Evolutionary conservation across 306 rosid species (phyloP).

Genomic region (Cicer arietinum): DNA sequence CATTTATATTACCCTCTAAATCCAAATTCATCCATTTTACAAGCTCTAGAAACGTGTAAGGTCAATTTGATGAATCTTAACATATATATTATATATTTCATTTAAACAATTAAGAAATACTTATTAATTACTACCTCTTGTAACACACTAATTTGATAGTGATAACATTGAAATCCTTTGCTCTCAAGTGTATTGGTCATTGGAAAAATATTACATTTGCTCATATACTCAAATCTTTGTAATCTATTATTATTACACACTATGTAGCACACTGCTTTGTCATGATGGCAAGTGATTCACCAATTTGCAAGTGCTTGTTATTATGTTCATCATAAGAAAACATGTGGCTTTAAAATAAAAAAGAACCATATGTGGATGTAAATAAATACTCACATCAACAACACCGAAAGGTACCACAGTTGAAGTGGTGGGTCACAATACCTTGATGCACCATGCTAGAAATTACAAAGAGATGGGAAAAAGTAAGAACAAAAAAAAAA

Average conservation of each 20-base stretch:
- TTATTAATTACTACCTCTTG: constrained; percentile 32
- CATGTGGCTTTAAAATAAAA: constrained; percentile 58
- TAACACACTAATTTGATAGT: constrained; percentile 9
- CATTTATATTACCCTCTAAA: too few species aligned
- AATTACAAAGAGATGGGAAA: not conserved
- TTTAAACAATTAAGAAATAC: constrained; percentile 18
- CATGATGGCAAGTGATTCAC: constrained; percentile 60
- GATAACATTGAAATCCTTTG: constrained; percentile 34
- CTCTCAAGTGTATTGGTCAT: constrained; percentile 18
- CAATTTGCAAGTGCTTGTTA: constrained; percentile 58
- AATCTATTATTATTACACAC: constrained; percentile 35
- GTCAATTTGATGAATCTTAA: constrained; percentile 20
- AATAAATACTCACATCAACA: constrained; percentile 47
- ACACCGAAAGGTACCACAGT: constrained; percentile 73
- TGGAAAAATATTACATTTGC: constrained; percentile 16
- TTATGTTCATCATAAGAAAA: constrained; percentile 60
- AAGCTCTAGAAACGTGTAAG: not conserved
- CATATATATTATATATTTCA: constrained; percentile 10
- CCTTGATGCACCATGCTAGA: constrained; percentile 41
- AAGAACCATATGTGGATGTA: constrained; percentile 35
- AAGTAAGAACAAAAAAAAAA: not conserved
- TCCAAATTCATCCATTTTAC: too few species aligned
- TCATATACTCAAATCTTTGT: constrained; percentile 34
- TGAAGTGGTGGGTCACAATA: constrained; percentile 40
- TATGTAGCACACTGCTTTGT: constrained; percentile 40